Percentiles rank a stretch among this genome's conserved stretches.
phyloP scores from a whole-genome alignment of 2,329 filamentous ascomycete species.

The Botrytis pseudocinerea region DNA sequence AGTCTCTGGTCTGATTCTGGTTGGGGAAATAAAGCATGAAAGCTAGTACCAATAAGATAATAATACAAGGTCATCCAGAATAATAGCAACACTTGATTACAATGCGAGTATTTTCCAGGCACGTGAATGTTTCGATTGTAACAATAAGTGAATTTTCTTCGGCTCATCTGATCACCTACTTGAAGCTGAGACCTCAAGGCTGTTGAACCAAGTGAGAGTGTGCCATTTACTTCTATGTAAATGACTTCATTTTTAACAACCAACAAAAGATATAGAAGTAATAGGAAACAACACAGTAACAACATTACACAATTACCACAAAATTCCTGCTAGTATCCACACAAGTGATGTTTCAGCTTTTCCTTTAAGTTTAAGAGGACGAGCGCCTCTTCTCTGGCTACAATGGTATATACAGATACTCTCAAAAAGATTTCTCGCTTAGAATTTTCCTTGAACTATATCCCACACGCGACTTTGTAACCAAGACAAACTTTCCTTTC shows the following conservation, averaged over 20 bases:
- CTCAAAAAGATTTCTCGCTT: background rate
- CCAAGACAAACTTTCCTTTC: background rate
- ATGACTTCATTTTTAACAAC: background rate
- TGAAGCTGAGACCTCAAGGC: background rate
- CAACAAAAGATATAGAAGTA: background rate
- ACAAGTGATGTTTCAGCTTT: background rate
- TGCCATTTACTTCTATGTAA: background rate
- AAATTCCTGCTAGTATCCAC: accelerated
- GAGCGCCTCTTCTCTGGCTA: background rate
- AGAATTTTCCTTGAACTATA: background rate
- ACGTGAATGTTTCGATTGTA: background rate
- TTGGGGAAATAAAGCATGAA: background rate
- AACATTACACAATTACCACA: accelerated
- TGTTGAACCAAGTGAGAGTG: background rate
- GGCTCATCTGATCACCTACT: background rate
- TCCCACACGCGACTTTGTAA: background rate
- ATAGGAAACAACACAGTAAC: background rate
- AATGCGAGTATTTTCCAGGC: no score
- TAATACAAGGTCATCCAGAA: background rate
- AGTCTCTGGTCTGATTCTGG: no score
- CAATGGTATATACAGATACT: accelerated
- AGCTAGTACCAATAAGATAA: background rate
- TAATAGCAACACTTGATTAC: background rate
- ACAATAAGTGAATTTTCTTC: background rate
- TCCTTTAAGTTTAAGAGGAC: background rate